phyloP scores from a whole-genome alignment of 202 grass and related monocot species.

The Miscanthus sacchariflorus region DNA sequence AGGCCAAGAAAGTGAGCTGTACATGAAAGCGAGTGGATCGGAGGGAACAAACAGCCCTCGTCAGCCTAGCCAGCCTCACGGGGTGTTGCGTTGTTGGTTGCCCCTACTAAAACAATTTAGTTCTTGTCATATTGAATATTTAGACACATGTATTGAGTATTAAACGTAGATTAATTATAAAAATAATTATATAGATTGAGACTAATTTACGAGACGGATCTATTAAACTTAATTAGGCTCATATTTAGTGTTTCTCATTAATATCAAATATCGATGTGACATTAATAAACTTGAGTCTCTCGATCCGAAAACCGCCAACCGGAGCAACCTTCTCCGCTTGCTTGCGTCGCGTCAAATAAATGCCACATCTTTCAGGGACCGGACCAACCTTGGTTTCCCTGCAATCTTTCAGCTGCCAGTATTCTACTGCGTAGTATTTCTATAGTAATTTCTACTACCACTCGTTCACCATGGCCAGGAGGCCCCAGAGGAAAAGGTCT shows the following conservation, averaged over 20 bases:
- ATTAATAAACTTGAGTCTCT: too few species aligned
- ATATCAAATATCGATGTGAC: too few species aligned
- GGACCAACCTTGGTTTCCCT: slow-evolving; percentile 38
- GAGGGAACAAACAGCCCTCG: slow-evolving; percentile 26
- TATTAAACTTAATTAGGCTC: too few species aligned
- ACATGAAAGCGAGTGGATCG: slow-evolving; percentile 52
- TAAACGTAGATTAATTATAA: too few species aligned
- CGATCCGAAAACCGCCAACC: neutral
- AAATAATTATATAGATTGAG: too few species aligned
- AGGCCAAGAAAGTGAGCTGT: slow-evolving; percentile 69
- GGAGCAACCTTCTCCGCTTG: slow-evolving; percentile 57
- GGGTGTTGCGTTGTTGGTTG: neutral
- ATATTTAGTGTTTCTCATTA: too few species aligned
- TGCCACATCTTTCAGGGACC: slow-evolving; percentile 55
- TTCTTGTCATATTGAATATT: too few species aligned
- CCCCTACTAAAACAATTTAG: too few species aligned
- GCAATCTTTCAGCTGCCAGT: neutral
- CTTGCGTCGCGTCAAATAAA: slow-evolving; percentile 35
- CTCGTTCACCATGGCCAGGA: slow-evolving; percentile 23
- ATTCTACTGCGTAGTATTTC: neutral
- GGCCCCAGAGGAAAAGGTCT: neutral
- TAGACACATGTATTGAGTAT: too few species aligned
- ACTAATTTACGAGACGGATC: too few species aligned
- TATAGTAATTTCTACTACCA: slow-evolving; percentile 32
- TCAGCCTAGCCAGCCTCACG: slow-evolving; percentile 34